Evolutionary conservation across 345 rosid genomes (phyloP), one percentile per base, ranked within the genome.

Genomic region (Durio zibethinus): DNA sequence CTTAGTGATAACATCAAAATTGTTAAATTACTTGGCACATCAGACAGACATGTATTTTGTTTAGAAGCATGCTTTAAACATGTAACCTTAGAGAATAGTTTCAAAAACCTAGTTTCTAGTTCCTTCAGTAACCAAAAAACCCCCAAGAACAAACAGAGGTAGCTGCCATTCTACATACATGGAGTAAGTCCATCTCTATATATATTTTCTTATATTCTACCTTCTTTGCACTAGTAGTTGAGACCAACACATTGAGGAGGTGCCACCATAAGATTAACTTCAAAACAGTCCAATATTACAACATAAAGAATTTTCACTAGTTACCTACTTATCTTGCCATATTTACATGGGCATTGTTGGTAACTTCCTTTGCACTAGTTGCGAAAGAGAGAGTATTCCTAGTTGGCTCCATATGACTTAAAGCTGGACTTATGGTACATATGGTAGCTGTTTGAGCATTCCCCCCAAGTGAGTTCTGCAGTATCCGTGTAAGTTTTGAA

Each of bases 401-500:
- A 36, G 98, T 91, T 86, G 93, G 98, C 83, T 91, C 99, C 80
- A 93, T 87, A 56, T 91, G 98, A 83, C 98, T 90, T 80, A 95
- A 79, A 79, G 96, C 97, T 79, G 99, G 99, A 86, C 98, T 90
- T 81, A 93, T 83, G 21, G 99, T 95, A 75, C 99, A 95, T 85
- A 95, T 93, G 73, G 93, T 95, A 60, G 99, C 98, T 18, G 99
- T 95, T 68, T 94, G 90, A 61, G 98, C 97, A 87, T 95, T 95
- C 77, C 99, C 99, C 21, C 99, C 99, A n/a, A 95, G 92, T 54
- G 99, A 93, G 82, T 87, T 89, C 87, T 95, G 99, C 89, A 95
- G 84, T 82, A 95, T 93, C 70, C 99, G 83, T 47, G 99, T 95
- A 68, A 95, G 98, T 85, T 95, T 95, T 35, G 99, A 95, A 86